Percentiles rank a stretch among this genome's conserved stretches.
phyloP scores from a whole-genome alignment of 2,329 filamentous ascomycete species.

The Ophiosphaerella korrae region DNA sequence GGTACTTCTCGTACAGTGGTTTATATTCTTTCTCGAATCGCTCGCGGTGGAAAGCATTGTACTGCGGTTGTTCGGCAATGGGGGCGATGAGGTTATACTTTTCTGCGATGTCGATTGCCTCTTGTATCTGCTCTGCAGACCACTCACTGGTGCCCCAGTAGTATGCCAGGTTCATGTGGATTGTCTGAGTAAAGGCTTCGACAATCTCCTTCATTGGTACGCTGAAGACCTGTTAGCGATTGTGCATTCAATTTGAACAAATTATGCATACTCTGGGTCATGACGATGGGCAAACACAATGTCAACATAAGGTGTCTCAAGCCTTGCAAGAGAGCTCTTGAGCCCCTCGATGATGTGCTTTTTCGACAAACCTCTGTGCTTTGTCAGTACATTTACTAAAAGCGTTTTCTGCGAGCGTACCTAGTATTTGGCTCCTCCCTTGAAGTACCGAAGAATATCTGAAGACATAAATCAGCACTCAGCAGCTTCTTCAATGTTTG shows the following conservation, averaged over 20 bases:
- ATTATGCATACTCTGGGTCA: slow-evolving; percentile 51
- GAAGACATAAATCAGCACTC: slow-evolving; percentile 13
- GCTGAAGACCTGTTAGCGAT: slow-evolving; percentile 27
- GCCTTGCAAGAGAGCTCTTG: slow-evolving; percentile 61
- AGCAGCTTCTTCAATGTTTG: background rate
- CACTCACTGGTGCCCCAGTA: slow-evolving; percentile 62
- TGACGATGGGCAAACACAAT: slow-evolving; percentile 67
- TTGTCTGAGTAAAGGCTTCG: slow-evolving; percentile 57
- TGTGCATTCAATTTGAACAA: background rate
- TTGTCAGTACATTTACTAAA: slow-evolving; percentile 37
- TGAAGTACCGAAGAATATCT: slow-evolving; percentile 61
- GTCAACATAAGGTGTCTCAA: slow-evolving; percentile 70
- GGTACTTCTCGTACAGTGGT: slow-evolving; percentile 61
- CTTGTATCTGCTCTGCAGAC: slow-evolving; percentile 63
- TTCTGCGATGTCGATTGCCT: slow-evolving; percentile 64
- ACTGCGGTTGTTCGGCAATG: slow-evolving; percentile 61
- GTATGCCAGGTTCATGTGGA: slow-evolving; percentile 63
- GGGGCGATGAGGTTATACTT: slow-evolving; percentile 66
- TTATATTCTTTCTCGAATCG: slow-evolving; percentile 67
- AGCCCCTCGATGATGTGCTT: slow-evolving; percentile 64
- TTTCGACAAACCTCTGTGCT: slow-evolving; percentile 49
- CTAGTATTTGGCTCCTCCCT: slow-evolving; percentile 64
- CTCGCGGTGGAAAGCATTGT: slow-evolving; percentile 66
- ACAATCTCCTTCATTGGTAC: slow-evolving; percentile 69
- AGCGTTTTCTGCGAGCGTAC: slow-evolving; percentile 30